Conservation (phyloP, 192 early-diverging fungal genomes). For the Dimargaris verticillata region DNA sequence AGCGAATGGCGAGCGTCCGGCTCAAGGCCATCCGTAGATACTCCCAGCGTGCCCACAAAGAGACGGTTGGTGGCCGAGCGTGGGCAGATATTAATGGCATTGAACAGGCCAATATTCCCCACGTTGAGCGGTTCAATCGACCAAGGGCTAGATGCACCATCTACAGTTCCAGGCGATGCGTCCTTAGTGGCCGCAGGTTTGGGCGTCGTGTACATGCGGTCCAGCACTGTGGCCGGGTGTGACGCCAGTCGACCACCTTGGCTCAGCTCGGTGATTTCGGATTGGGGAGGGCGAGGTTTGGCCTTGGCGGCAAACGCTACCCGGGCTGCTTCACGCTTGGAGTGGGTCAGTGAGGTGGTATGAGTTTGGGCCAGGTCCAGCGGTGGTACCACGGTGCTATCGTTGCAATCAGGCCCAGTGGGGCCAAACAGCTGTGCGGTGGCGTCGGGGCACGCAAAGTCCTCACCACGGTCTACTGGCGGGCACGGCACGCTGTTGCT, state of each 20-base stretch:
- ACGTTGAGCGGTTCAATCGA: constrained; percentile 52
- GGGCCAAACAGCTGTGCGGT: constrained; percentile 2
- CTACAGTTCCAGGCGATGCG: constrained; percentile 19
- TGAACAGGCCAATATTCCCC: constrained; percentile 92
- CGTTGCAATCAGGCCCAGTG: not conserved
- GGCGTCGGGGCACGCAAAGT: not conserved
- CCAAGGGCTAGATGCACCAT: constrained; percentile 31
- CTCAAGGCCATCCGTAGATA: constrained; percentile 47
- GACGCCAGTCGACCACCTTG: constrained; percentile 24
- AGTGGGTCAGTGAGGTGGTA: constrained; percentile 1
- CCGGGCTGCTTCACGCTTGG: constrained; percentile 6
- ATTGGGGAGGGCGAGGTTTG: constrained; percentile 17
- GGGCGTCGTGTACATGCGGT: constrained; percentile 9
- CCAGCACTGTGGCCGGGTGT: constrained; percentile 11
- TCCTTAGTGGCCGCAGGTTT: constrained; percentile 7
- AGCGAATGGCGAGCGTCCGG: constrained; percentile 42
- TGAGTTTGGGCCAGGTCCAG: not conserved
- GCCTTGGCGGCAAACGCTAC: constrained; percentile 18
- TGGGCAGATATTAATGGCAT: constrained; percentile 61
- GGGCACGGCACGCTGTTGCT: not conserved
- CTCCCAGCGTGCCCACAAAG: constrained; percentile 65
- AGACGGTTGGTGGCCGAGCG: constrained; percentile 37
- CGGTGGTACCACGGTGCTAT: not conserved
- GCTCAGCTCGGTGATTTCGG: constrained; percentile 13
- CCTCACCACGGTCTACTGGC: not conserved